Evolutionary conservation across 2,329 filamentous ascomycete genomes (phyloP).

Genomic region (Harringtonia lauricola): DNA sequence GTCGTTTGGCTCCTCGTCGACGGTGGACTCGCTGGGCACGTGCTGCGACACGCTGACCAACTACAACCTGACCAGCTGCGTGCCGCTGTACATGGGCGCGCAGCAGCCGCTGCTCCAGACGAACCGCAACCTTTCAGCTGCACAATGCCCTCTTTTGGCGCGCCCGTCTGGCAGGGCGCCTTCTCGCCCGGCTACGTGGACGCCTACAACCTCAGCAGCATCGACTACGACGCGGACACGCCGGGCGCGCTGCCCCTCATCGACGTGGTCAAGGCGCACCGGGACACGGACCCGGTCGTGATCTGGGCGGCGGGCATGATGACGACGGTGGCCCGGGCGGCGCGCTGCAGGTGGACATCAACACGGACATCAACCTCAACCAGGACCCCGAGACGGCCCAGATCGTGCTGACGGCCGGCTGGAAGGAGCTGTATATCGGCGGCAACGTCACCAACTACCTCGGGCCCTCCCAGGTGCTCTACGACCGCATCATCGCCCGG

Average conservation of each 20-base stretch:
- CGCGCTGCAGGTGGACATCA: slow-evolving; percentile 5
- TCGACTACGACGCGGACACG: background rate
- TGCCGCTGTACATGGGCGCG: slow-evolving; percentile 5
- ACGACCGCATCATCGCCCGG: slow-evolving; percentile 2
- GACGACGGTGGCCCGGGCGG: slow-evolving; percentile 4
- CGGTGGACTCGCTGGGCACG: background rate
- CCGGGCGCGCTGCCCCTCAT: slow-evolving; percentile 3
- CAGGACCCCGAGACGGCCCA: slow-evolving; percentile 6
- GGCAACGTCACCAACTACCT: slow-evolving; percentile 8
- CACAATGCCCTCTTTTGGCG: slow-evolving; percentile 5
- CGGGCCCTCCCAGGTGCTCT: slow-evolving; percentile 5
- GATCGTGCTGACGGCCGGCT: slow-evolving; percentile 5
- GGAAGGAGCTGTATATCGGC: slow-evolving; percentile 7
- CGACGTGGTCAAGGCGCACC: slow-evolving; percentile 1
- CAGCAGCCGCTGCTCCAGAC: slow-evolving; percentile 7
- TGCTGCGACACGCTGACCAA: slow-evolving; percentile 1
- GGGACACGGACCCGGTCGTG: slow-evolving; percentile 7
- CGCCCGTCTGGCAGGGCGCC: slow-evolving; percentile 6
- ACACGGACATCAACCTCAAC: slow-evolving; percentile 8
- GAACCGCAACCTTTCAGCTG: slow-evolving; percentile 6
- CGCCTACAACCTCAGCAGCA: slow-evolving; percentile 3
- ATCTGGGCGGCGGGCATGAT: slow-evolving; percentile 7
- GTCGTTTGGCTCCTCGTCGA: slow-evolving; percentile 5
- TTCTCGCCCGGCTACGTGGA: slow-evolving; percentile 1
- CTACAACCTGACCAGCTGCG: slow-evolving; percentile 4